Percentiles rank a stretch among this genome's conserved stretches.
Conservation (phyloP, 106 monocot species). For the Triglochin maritima region DNA sequence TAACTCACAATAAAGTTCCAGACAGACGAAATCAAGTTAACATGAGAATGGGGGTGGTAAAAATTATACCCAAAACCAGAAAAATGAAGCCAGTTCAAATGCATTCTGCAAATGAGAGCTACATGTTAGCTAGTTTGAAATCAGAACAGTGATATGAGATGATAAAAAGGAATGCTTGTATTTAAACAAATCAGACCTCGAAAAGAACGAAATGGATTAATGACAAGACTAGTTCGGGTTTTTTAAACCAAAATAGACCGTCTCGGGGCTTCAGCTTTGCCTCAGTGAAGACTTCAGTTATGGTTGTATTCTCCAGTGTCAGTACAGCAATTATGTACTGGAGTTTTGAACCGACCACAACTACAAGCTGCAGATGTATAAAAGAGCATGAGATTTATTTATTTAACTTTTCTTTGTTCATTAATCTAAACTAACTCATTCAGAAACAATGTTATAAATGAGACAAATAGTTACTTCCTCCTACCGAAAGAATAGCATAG, state of each 20-base stretch:
- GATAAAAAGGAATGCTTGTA: neutral
- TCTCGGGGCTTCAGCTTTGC: constrained; percentile 64
- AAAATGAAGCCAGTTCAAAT: constrained; percentile 94
- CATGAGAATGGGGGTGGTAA: too few relatives aligned
- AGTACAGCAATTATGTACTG: constrained; percentile 90
- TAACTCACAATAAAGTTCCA: too few relatives aligned
- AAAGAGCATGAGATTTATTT: too few relatives aligned
- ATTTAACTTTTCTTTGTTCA: too few relatives aligned
- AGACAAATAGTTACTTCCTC: too few relatives aligned
- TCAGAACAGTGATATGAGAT: too few relatives aligned
- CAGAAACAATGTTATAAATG: too few relatives aligned
- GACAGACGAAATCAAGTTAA: neutral
- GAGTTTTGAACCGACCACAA: constrained; percentile 85
- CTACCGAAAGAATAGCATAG: neutral
- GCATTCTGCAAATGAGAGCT: constrained; percentile 49
- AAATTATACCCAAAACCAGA: constrained; percentile 94
- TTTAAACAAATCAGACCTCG: constrained; percentile 34
- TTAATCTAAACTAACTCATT: too few relatives aligned
- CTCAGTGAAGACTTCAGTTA: constrained; percentile 27
- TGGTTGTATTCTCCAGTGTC: constrained; percentile 58
- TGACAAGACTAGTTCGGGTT: constrained; percentile 69
- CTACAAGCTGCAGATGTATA: constrained; percentile 44
- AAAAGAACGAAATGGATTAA: constrained; percentile 98
- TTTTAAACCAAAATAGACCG: constrained; percentile 96
- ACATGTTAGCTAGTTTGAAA: too few relatives aligned